Evolutionary conservation across 768 basidiomycete genomes (phyloP), one percentile per base, ranked within the genome.

Genomic region (Phylloporus rhodoxanthus): DNA sequence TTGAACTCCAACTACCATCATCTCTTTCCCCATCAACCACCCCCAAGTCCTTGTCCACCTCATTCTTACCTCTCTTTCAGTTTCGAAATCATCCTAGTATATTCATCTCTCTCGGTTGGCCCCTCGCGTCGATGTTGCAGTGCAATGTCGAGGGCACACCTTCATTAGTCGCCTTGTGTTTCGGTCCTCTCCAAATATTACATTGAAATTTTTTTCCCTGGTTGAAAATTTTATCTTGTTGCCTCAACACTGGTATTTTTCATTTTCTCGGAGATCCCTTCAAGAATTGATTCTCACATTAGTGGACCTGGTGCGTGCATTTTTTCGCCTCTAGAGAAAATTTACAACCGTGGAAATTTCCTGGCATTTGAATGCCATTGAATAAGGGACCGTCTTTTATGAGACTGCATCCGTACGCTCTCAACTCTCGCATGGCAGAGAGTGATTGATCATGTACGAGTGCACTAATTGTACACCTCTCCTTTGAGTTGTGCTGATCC

Each of bases 1-100:
- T 69, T 67, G 65, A 52, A 63, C 65, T 32, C 45, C 34, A 65
- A 69, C 66, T 57, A 63, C 49, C 61, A 67, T 43, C 65, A 67
- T 63, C 61, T 17, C 39, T 13, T 11, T 4, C 4, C 11, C 11
- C 11, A 1, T 8, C 40, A 42, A 13, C 28, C 37, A 21, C 8
- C 26, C n/a, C 9, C n/a, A 19, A 4, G 5, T 19, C 5, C 21
- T 25, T 32, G 3, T 4, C 9, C 4, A 21, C 37, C 17, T n/a
- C 33, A 13, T 1, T n/a, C 8, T 8, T 32, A 14, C 14, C 30
- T 8, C 33, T 8, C 4, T 17, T n/a, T 10, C 19, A 20, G 9
- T 7, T 17, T 43, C 20, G 25, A 17, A 15, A 10, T 14, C 20
- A 11, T 8, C 19, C 9, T 8, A 4, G 3, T 9, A 9, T 19